Evolutionary conservation across 208 protist genomes (phyloP).

Genomic region (Kentomonas sorsogonicus): DNA sequence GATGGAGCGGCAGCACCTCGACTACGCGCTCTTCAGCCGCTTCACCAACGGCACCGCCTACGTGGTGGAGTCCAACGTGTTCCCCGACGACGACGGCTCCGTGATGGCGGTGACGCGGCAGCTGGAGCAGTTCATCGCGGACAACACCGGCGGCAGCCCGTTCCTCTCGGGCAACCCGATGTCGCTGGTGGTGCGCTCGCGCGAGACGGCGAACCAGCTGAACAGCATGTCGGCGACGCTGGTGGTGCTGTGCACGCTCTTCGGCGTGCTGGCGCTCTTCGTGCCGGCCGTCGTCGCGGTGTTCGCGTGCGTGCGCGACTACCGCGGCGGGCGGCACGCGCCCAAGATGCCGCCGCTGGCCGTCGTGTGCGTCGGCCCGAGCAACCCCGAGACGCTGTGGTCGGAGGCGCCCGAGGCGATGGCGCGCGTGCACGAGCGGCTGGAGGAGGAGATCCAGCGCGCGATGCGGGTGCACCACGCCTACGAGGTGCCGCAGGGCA

Average conservation of each 20-base stretch:
- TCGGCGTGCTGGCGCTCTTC: slow-evolving; percentile 15
- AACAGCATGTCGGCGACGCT: slow-evolving; percentile 4
- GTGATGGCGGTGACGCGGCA: background rate
- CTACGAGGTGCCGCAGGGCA: slow-evolving; percentile 33
- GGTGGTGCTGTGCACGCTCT: slow-evolving; percentile 11
- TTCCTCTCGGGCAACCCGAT: too few species aligned
- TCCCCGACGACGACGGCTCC: background rate
- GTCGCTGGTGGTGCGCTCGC: slow-evolving; percentile 10
- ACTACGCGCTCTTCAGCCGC: slow-evolving; percentile 36
- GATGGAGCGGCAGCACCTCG: slow-evolving; percentile 9
- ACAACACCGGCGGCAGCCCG: too few species aligned
- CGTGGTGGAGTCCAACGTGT: background rate
- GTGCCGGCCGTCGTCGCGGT: slow-evolving; percentile 13
- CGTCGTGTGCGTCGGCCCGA: slow-evolving; percentile 37
- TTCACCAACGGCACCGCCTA: background rate
- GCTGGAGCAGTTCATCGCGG: slow-evolving; percentile 13
- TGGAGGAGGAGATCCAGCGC: slow-evolving; percentile 14
- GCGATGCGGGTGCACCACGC: slow-evolving; percentile 20
- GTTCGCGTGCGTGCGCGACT: slow-evolving; percentile 16
- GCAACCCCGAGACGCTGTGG: slow-evolving; percentile 29
- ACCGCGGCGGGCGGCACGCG: slow-evolving; percentile 31
- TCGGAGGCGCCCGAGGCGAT: slow-evolving; percentile 30
- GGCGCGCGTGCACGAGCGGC: slow-evolving; percentile 19
- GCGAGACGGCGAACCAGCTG: background rate
- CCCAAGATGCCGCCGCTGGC: slow-evolving; percentile 54